phyloP scores from a whole-genome alignment of 2,329 filamentous ascomycete species.

The Apiospora malaysiana region DNA sequence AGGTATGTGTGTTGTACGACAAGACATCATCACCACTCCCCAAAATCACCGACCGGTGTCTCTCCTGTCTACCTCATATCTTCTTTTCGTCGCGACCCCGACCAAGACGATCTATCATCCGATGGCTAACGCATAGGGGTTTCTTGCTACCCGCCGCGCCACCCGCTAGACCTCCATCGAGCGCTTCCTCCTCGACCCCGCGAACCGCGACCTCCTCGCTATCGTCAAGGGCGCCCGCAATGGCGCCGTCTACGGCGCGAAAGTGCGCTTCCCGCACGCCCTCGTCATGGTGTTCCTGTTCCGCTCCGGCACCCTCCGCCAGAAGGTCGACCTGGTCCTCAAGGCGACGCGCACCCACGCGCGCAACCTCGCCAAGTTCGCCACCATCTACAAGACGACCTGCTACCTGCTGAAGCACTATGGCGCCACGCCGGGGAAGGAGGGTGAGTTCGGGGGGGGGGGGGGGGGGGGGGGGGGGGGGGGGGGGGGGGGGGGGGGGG shows the following conservation, averaged over 20 bases:
- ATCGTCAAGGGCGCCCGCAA: conserved; percentile 94
- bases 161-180: conserved; percentile 69
- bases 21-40: not conserved
- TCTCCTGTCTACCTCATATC: not conserved
- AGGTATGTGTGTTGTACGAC: conserved; percentile 22
- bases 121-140: not conserved
- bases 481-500: too few relatives aligned
- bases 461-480: too few relatives aligned
- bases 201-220: conserved; percentile 82
- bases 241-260: conserved; percentile 94
- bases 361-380: conserved; percentile 89
- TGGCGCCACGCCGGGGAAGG: conserved; percentile 63
- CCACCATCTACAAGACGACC: conserved; percentile 84
- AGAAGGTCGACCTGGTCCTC: conserved; percentile 80
- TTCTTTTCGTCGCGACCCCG: not conserved
- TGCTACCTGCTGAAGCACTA: conserved; percentile 76
- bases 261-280: conserved; percentile 97
- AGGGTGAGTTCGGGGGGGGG: conserved; percentile 54
- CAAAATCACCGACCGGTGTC: not conserved
- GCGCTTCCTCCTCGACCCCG: conserved; percentile 78
- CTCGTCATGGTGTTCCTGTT: conserved; percentile 98
- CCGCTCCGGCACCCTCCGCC: conserved; percentile 82
- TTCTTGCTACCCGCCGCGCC: conserved; percentile 16
- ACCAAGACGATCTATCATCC: not conserved
- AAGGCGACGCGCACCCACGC: conserved; percentile 91